A percentile compares a stretch with the other conserved stretches of the same genome.
phyloP scores from a whole-genome alignment of 75 land plant genomes.

The Larix kaempferi region DNA sequence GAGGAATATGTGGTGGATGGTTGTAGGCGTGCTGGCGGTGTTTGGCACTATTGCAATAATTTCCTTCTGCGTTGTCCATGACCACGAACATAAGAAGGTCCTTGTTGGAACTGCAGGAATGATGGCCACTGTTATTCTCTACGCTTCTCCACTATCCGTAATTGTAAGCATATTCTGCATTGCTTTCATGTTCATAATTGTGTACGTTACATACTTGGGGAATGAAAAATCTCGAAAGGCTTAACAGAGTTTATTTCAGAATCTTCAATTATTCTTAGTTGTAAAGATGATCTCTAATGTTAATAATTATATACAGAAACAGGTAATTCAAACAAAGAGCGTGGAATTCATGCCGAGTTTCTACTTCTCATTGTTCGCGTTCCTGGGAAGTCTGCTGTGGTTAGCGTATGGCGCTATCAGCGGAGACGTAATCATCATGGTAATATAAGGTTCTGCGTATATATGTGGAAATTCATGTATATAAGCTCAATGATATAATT shows the following conservation, averaged over 20 bases:
- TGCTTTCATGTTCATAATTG: not conserved
- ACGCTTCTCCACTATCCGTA: not conserved
- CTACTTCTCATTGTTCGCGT: not conserved
- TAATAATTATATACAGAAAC: not conserved
- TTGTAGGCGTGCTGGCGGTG: no score
- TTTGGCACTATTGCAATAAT: not conserved
- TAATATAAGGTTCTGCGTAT: not conserved
- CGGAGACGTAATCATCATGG: not conserved
- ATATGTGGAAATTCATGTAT: not conserved
- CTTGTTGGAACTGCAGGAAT: not conserved
- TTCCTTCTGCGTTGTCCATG: not conserved
- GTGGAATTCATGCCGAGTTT: not conserved
- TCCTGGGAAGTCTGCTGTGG: not conserved
- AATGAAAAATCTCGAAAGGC: not conserved
- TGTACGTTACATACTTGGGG: not conserved
- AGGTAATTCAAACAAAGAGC: not conserved
- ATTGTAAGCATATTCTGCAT: not conserved
- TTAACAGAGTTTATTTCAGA: not conserved
- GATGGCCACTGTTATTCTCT: not conserved
- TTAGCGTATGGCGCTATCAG: not conserved
- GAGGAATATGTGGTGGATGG: no score
- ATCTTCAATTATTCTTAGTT: not conserved
- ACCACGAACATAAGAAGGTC: not conserved
- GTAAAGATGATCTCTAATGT: no score
- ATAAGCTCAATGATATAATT: not conserved